These are phyloP conservation scores for Quercus variabilis DNA, from an alignment of 306 rosid species.

Conservation along the genomic window DNA sequence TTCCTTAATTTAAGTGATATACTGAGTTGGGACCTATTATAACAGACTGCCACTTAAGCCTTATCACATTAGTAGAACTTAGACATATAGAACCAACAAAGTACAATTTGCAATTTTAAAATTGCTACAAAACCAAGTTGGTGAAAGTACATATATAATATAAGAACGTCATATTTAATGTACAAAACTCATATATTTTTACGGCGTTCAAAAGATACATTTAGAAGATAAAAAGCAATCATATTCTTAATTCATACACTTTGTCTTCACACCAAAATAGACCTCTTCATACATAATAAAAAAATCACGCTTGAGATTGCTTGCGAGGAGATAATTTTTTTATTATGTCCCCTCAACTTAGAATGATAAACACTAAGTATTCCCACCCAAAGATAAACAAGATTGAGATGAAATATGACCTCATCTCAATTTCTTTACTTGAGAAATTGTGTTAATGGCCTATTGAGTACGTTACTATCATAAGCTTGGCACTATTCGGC, in stretches of 20 bases:
- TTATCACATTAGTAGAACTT: not conserved
- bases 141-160: no score
- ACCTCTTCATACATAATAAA: no score
- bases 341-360: not conserved
- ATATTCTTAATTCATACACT: no score
- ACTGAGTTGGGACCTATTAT: not conserved
- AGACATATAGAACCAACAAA: no score
- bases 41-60: not conserved
- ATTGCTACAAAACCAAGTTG: no score
- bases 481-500: not conserved
- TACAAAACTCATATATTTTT: no score
- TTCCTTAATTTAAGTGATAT: not conserved
- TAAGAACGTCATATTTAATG: no score
- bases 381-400: not conserved
- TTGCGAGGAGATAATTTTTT: not conserved
- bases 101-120: no score
- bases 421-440: conserved; percentile 1
- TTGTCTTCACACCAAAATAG: no score
- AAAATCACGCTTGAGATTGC: not conserved
- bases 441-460: not conserved
- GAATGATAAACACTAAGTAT: not conserved
- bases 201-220: no score
- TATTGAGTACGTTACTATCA: not conserved
- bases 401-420: not conserved
- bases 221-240: no score